Conservation (phyloP, 805 yeast genomes). For the Saccharomyces mikatae region DNA sequence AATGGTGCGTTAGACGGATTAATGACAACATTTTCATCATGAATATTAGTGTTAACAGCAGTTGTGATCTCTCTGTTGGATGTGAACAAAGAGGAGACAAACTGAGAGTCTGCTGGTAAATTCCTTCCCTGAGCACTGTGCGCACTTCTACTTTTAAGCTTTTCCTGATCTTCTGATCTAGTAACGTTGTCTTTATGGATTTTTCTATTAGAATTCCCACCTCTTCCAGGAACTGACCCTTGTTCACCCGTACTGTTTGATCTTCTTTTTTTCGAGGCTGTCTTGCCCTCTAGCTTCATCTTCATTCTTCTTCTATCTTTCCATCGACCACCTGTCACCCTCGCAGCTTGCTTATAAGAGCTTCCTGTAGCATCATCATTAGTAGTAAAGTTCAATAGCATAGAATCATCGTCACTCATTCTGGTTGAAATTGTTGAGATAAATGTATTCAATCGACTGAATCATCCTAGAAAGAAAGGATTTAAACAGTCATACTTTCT, state of each 20-base stretch:
- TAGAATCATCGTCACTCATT: conserved; percentile 30
- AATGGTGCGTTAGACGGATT: conserved; percentile 84
- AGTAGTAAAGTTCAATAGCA: conserved; percentile 65
- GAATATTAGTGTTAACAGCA: conserved; percentile 30
- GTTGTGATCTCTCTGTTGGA: conserved; percentile 48
- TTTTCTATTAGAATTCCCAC: neutral
- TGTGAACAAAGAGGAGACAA: conserved; percentile 80
- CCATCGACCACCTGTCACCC: conserved; percentile 72
- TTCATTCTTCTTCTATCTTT: conserved; percentile 64
- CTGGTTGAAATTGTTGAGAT: neutral
- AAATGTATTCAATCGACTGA: neutral
- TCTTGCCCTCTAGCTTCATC: conserved; percentile 40
- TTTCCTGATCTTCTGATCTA: neutral
- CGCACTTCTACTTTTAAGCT: neutral
- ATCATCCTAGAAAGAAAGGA: neutral
- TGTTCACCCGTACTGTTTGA: neutral
- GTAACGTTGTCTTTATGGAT: neutral
- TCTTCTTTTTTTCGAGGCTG: conserved; percentile 13
- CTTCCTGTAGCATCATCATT: conserved; percentile 27
- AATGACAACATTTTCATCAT: conserved; percentile 30
- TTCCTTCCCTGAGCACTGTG: neutral
- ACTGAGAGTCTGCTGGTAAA: conserved; percentile 33
- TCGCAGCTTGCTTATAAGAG: conserved; percentile 23
- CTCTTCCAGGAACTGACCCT: neutral
- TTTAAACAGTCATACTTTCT: neutral